phyloP scores from a whole-genome alignment of 1,284 basidiomycete genomes.

The Irpex sp. region DNA sequence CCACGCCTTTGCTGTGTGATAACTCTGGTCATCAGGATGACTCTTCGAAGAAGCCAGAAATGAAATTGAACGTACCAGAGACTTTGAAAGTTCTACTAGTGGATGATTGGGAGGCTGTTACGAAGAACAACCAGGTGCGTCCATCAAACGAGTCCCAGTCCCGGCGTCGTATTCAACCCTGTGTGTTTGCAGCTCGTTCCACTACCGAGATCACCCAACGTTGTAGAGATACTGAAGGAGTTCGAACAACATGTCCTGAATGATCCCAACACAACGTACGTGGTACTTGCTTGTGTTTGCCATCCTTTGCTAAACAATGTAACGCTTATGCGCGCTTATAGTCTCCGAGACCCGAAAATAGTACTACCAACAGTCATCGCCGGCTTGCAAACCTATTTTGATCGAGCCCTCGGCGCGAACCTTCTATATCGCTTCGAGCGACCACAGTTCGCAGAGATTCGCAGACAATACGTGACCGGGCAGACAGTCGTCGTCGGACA shows the following conservation, averaged over 20 bases:
- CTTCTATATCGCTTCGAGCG: constrained; percentile 94
- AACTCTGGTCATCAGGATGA: constrained; percentile 45
- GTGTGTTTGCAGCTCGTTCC: constrained; percentile 67
- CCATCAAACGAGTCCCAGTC: too few species aligned
- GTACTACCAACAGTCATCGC: constrained; percentile 81
- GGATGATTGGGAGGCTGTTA: constrained; percentile 98
- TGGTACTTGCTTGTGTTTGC: constrained; percentile 4
- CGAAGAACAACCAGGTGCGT: constrained; percentile 86
- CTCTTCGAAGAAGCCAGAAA: constrained; percentile 74
- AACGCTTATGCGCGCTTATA: constrained; percentile 25
- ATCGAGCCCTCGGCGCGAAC: constrained; percentile 86
- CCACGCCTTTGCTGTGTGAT: not conserved
- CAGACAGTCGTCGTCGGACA: constrained; percentile 64
- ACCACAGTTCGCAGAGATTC: constrained; percentile 84
- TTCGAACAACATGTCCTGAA: constrained; percentile 67
- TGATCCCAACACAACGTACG: constrained; percentile 47
- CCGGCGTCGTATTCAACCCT: too few species aligned
- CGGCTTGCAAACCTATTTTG: constrained; percentile 93
- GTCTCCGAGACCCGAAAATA: constrained; percentile 57
- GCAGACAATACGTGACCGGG: constrained; percentile 74
- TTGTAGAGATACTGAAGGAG: constrained; percentile 75
- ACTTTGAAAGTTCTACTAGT: constrained; percentile 86
- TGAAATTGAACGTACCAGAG: constrained; percentile 91
- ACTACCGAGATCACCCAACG: constrained; percentile 81
- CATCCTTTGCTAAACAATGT: not conserved